Base-by-base conservation (phyloP, 2,329 filamentous ascomycete species). In the Microcyclospora pomicola region DNA sequence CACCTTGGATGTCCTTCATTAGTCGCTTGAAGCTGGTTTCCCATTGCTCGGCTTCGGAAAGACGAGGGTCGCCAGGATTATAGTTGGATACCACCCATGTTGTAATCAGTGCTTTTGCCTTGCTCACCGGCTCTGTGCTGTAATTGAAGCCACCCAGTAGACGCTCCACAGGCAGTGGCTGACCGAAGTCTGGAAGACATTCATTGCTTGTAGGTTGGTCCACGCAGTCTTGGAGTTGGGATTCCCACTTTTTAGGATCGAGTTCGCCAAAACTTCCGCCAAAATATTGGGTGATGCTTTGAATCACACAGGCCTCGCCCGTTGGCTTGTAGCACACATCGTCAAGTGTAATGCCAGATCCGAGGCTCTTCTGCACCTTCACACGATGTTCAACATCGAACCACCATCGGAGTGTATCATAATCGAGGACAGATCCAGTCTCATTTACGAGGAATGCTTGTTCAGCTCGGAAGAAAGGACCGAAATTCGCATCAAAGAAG, bases 71-170 rank as follows among this genome's bases (percentile, higher is more conserved):
- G 9, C 77, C 84, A 55, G 92, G 84, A 4, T 73, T 69, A 48
- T 80, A 73, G 52, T 96, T 98, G 51, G 80, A 85, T 35, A 98
- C 77, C 6, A 98, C 88, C 91, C 91, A 98, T 0, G 87, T 96
- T 5, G 83, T 77, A 6, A 94, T 81, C 42, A 96, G 73, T 2
- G 91, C 86, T 41, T 77, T 67, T 0, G 88, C 78, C 36, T 91
- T 74, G 4, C 79, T 66, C 16, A 86, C 72, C n/a, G 43, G 41
- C 34, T 55, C 42, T 1, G 69, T 71, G 1, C 72, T 69, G 14
- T 72, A 60, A 32, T 78, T 70, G 52, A 80, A 88, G 2, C 85
- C 87, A 35, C 91, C 91, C 10, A 98, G 71, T 5, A 98, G 72
- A 64, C 93, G 80, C 44, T 80, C 78, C 0, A 86, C 82, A 32